Conservation (phyloP, 1,284 basidiomycete genomes). For the Malassezia obtusa region DNA sequence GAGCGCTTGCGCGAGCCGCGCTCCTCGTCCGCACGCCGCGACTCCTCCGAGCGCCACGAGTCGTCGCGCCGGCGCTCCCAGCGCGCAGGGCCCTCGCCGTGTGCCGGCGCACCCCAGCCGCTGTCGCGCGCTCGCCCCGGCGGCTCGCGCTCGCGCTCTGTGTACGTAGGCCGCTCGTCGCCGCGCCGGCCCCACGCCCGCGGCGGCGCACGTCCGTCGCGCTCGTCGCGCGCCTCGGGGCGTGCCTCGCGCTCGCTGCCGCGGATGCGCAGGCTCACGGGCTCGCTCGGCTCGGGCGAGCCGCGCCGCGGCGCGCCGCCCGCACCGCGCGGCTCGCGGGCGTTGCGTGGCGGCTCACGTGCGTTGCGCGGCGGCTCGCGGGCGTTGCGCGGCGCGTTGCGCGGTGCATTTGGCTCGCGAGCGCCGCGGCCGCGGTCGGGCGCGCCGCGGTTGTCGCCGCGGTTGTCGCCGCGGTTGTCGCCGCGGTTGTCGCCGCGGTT, state of each 20-base stretch:
- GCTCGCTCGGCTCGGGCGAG: neutral
- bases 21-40: neutral
- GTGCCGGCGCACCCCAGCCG: neutral
- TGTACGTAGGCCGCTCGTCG: neutral
- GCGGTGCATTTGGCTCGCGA: no score
- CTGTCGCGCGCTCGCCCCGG: neutral
- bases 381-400: neutral
- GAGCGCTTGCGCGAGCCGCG: conserved; percentile 13
- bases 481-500: no score
- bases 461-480: no score
- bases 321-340: neutral
- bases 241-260: neutral
- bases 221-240: neutral
- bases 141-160: conserved; percentile 1
- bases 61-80: conserved; percentile 11
- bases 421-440: no score
- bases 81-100: neutral
- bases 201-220: neutral
- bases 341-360: neutral
- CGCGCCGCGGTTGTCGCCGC: no score
- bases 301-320: neutral
- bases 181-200: conserved; percentile 1
- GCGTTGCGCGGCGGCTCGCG: neutral
- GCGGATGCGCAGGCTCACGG: neutral
- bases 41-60: neutral